Evolutionary conservation across 768 basidiomycete genomes (phyloP), one percentile per base, ranked within the genome.

Genomic region (Pisolithus tinctorius): DNA sequence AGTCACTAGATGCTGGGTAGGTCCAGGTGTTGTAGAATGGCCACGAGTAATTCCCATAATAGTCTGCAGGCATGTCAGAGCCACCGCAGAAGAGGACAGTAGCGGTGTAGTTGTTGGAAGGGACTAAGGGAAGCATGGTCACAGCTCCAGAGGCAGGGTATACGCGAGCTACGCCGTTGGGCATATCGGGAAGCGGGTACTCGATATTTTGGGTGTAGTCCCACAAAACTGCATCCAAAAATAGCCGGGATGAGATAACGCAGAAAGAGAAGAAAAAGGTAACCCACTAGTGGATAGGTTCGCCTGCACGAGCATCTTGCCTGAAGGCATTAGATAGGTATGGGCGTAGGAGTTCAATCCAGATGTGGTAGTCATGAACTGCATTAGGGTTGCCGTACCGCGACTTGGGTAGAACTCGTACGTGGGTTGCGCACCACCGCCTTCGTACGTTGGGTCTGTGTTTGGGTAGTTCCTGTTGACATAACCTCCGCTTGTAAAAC

Each of bases 71-170:
- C 79, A 95, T 85, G 64, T 86, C 76, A 8, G 81, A 80, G 26
- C 95, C 95, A 46, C 94, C 94, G 57, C 94, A 98, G 70, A 97
- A 94, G 41, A 98, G 60, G 41, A 96, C 64, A 0, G 91, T 90
- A 0, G 86, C 89, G 0, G 76, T 80, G 65, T 89, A 98, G 63
- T 89, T 86, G 71, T 95, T 96, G 25, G 76, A 85, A 4, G 88
- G 86, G 1, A 89, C 94, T 16, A 98, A 76, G 6, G 94, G 94
- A 0, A 98, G 77, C 86, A 98, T 91, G 38, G 87, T 87, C 2
- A 78, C 79, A 0, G 86, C 94, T 30, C 89, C 92, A 8, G 92
- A 92, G 0, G 87, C 94, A 8, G 93, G 93, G 62, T 94, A 94
- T 4, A 91, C 87, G 29, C 92, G 85, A 20, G 80, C 81, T 42